These are phyloP conservation scores for Suhomyces kunorum DNA, from an alignment of 1,139 yeast species.

Conservation along the genomic window DNA sequence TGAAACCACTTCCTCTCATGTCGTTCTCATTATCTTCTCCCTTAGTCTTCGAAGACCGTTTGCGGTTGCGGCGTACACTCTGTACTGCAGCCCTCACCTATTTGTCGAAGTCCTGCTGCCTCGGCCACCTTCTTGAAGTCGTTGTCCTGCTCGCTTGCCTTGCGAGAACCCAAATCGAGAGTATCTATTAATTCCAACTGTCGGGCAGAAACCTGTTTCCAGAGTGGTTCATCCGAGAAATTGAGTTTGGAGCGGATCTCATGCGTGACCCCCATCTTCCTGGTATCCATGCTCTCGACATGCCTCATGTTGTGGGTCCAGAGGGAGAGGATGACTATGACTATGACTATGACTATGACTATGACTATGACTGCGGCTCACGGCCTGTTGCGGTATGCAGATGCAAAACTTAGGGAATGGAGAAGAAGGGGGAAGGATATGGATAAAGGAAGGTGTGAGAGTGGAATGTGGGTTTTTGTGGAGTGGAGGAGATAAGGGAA, in stretches of 20 bases:
- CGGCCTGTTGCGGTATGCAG: not conserved
- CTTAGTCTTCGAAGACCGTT: conserved; percentile 39
- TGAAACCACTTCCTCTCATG: no score
- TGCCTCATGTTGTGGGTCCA: conserved; percentile 7
- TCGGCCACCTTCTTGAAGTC: conserved; percentile 78
- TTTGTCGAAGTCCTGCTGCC: conserved; percentile 77
- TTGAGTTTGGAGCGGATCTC: conserved; percentile 70
- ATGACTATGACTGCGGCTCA: conserved; percentile 1
- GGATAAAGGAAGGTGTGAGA: not conserved
- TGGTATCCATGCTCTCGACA: conserved; percentile 11
- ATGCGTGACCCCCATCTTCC: conserved; percentile 67
- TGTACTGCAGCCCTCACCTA: conserved; percentile 93
- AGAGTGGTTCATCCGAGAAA: conserved; percentile 75
- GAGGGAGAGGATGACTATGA: conserved; percentile 7
- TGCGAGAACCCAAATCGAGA: conserved; percentile 69
- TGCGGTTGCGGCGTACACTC: conserved; percentile 48
- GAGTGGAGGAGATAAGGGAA: not conserved
- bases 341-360: conserved; percentile 17
- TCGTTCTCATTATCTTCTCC: no score
- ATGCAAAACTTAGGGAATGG: not conserved
- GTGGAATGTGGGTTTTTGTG: not conserved
- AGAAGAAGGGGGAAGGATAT: not conserved
- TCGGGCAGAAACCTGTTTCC: conserved; percentile 90
- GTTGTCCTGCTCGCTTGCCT: conserved; percentile 90
- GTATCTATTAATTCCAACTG: conserved; percentile 85